Percentiles rank a stretch among this genome's conserved stretches.
Evolutionary conservation across 73 alveolate genomes (phyloP).

Genomic region (Tetrahymena thermophila): DNA sequence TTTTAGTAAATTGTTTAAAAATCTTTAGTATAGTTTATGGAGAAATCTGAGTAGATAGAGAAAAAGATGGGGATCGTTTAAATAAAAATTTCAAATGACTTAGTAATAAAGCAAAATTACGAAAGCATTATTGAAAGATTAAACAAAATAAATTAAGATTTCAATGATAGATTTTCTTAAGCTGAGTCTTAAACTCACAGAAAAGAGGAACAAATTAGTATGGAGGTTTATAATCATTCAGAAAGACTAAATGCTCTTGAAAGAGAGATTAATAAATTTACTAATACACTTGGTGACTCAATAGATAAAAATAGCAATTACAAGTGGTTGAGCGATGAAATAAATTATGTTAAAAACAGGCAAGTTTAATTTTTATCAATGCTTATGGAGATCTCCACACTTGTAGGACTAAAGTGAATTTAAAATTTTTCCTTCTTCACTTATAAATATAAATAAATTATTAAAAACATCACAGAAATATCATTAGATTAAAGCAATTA

Average conservation of each 20-base stretch:
- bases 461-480: too few relatives aligned
- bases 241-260: not conserved
- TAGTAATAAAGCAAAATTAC: not conserved
- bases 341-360: not conserved
- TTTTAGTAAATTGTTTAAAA: not conserved
- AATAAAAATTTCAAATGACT: not conserved
- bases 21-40: not conserved
- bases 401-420: not conserved
- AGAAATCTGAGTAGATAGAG: not conserved
- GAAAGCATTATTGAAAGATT: not conserved
- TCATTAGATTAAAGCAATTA: too few relatives aligned
- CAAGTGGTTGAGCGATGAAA: not conserved
- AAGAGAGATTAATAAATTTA: not conserved
- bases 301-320: not conserved
- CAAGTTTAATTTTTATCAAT: not conserved
- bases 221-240: not conserved
- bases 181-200: not conserved
- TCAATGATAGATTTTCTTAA: not conserved
- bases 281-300: not conserved
- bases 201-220: not conserved
- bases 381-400: not conserved
- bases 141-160: not conserved
- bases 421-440: not conserved
- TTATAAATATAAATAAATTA: not conserved
- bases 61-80: not conserved